These are phyloP conservation scores for Aspergillus ibericus DNA, from an alignment of 2,329 filamentous ascomycete species.

Conservation along the genomic window DNA sequence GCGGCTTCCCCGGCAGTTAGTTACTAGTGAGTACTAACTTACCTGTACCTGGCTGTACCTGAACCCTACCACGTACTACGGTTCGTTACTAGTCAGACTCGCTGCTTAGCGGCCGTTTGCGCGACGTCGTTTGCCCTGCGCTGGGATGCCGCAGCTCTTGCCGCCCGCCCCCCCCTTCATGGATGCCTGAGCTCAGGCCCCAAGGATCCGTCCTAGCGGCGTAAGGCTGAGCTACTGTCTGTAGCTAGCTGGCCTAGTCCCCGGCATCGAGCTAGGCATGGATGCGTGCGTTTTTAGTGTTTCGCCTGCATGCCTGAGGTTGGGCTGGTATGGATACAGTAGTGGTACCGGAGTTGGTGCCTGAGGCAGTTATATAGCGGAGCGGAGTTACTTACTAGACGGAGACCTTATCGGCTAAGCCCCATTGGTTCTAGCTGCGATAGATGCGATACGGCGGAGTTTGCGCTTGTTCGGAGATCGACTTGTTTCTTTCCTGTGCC, in stretches of 20 bases:
- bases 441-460: background rate
- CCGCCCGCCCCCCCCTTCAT: background rate
- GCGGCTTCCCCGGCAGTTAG: background rate
- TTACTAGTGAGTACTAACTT: background rate
- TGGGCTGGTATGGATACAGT: background rate
- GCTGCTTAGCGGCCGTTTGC: background rate
- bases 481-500: background rate
- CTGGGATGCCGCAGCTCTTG: background rate
- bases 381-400: background rate
- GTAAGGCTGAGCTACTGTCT: background rate
- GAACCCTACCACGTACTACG: background rate
- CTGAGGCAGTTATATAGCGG: background rate
- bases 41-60: background rate
- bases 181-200: background rate
- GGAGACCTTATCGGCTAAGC: background rate
- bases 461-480: background rate
- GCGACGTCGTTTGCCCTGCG: background rate
- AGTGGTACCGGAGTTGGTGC: background rate
- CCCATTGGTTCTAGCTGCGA: background rate
- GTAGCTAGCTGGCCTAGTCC: background rate
- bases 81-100: background rate
- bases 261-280: background rate
- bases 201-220: background rate
- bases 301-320: background rate
- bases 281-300: background rate